Evolutionary conservation across 202 grass and related monocot genomes (phyloP).

Genomic region (Panicum virgatum): DNA sequence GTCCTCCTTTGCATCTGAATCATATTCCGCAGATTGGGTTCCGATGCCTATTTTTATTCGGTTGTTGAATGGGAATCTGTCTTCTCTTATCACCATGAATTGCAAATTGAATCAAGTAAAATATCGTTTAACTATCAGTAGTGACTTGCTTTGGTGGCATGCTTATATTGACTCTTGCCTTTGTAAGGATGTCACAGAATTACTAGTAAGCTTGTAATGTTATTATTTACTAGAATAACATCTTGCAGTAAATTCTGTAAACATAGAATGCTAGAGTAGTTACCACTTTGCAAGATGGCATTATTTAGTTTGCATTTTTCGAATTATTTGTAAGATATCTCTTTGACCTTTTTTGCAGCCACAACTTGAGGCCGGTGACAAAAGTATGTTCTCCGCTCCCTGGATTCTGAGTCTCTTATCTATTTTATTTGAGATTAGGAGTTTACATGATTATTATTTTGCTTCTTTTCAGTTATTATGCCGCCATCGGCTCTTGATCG

Average conservation of each 20-base stretch:
- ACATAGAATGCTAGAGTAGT: neutral
- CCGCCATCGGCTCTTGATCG: constrained; percentile 96
- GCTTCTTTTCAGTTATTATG: constrained; percentile 92
- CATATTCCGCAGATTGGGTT: neutral
- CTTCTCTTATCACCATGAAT: neutral
- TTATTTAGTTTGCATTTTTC: constrained; percentile 27
- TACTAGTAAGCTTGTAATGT: neutral
- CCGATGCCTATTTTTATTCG: neutral
- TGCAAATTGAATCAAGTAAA: neutral
- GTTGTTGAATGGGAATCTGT: neutral
- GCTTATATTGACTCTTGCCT: neutral
- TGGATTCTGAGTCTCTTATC: constrained; percentile 12
- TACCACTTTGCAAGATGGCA: neutral
- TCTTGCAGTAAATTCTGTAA: neutral
- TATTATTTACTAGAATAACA: neutral
- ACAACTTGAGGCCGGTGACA: constrained; percentile 89
- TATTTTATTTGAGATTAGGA: constrained; percentile 37
- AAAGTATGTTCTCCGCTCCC: constrained; percentile 68
- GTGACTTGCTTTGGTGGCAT: neutral
- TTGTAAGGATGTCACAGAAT: neutral
- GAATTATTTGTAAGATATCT: constrained; percentile 34
- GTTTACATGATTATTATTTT: constrained; percentile 14
- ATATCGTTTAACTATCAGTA: neutral
- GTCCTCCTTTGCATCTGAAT: neutral
- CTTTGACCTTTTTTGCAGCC: constrained; percentile 64